A percentile compares a stretch with the other conserved stretches of the same genome.
Conservation (phyloP, 2,329 filamentous ascomycete species). For the Cladosporium austrohemisphaericum region DNA sequence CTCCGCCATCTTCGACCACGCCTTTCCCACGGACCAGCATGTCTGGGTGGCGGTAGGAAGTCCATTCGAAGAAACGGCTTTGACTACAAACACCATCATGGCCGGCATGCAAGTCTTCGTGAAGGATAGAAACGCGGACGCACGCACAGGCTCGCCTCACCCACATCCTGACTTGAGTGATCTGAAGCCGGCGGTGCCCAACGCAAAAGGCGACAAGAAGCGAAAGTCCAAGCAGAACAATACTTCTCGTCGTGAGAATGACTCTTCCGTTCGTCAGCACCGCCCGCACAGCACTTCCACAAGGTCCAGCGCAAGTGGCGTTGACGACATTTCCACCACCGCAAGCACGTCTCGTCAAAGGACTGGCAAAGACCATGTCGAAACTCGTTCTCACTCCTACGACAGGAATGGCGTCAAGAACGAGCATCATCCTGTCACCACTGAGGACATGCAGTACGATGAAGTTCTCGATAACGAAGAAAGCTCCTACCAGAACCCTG, state of each 20-base stretch:
- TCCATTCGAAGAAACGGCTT: not conserved
- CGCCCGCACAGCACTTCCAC: not conserved
- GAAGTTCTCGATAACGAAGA: not conserved
- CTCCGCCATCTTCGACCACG: not conserved
- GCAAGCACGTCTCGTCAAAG: slow-evolving; percentile 7
- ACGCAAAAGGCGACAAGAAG: slow-evolving; percentile 1
- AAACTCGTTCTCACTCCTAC: not conserved
- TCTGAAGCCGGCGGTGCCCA: not conserved
- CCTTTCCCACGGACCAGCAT: slow-evolving; percentile 5
- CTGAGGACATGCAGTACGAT: slow-evolving; percentile 2
- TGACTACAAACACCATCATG: not conserved
- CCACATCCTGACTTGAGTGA: not conserved
- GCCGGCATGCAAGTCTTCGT: not conserved
- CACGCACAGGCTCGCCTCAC: not conserved
- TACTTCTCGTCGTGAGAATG: not conserved
- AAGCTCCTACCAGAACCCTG: not conserved
- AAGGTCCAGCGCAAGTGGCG: not conserved
- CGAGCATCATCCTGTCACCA: not conserved
- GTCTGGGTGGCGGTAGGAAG: slow-evolving; percentile 4
- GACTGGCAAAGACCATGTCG: not conserved
- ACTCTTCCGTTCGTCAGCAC: not conserved
- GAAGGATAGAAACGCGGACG: not conserved
- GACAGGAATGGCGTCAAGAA: not conserved
- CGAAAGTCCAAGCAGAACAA: not conserved
- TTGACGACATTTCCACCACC: slow-evolving; percentile 9